Evolutionary conservation across 2,329 filamentous ascomycete species (phyloP).

Genomic region (Cladosporium sp.): DNA sequence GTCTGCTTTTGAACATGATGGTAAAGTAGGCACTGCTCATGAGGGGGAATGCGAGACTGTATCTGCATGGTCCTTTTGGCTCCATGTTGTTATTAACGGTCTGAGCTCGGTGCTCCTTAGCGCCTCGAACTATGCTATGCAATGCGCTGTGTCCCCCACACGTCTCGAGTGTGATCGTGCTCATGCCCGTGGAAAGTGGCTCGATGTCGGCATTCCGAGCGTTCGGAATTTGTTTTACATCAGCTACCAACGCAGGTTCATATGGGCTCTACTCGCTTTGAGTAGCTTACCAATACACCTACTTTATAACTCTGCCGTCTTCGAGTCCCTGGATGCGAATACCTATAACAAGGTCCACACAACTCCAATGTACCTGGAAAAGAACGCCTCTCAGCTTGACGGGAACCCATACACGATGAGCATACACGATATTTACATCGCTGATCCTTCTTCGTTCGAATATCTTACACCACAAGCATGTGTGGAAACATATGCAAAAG

Average conservation of each 20-base stretch:
- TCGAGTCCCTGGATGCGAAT: slow-evolving; percentile 18
- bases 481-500: too few relatives aligned
- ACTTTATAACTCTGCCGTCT: slow-evolving; percentile 31
- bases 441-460: too few relatives aligned
- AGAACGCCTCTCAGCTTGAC: too few relatives aligned
- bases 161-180: slow-evolving; percentile 47
- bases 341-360: not conserved
- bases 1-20: slow-evolving; percentile 3
- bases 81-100: slow-evolving; percentile 47
- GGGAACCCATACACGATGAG: too few relatives aligned
- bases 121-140: slow-evolving; percentile 51
- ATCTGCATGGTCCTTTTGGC: slow-evolving; percentile 16
- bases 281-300: slow-evolving; percentile 36
- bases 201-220: slow-evolving; percentile 45
- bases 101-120: slow-evolving; percentile 43
- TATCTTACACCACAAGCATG: too few relatives aligned
- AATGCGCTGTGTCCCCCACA: slow-evolving; percentile 48
- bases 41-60: slow-evolving; percentile 24
- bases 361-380: too few relatives aligned
- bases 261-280: slow-evolving; percentile 25
- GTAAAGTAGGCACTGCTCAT: slow-evolving; percentile 17
- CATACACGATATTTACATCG: too few relatives aligned
- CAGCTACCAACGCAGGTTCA: slow-evolving; percentile 16
- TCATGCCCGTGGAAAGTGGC: slow-evolving; percentile 38
- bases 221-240: slow-evolving; percentile 34